Evolutionary conservation across 2,329 filamentous ascomycete genomes (phyloP).

Genomic region (Colletotrichum eremochloae): DNA sequence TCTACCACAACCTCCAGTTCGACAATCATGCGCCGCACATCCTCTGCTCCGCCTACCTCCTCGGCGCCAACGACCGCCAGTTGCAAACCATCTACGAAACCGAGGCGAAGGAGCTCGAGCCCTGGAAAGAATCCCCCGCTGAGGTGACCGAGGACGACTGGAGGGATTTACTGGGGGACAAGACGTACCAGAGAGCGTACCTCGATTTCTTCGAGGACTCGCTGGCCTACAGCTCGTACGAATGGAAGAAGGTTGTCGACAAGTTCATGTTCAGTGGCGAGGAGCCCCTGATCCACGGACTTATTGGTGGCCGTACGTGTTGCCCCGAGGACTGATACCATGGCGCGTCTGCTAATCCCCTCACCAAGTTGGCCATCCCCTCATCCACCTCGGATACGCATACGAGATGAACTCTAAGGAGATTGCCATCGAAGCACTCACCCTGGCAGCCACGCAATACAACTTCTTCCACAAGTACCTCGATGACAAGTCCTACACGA

Average conservation of each 20-base stretch:
- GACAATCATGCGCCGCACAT: conserved; percentile 89
- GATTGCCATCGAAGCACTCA: conserved; percentile 88
- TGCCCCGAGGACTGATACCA: background rate
- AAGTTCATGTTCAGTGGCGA: conserved; percentile 82
- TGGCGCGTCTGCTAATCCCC: conserved; percentile 46
- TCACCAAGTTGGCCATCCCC: conserved; percentile 81
- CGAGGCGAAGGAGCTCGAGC: conserved; percentile 78
- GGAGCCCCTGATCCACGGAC: conserved; percentile 82
- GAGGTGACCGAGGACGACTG: conserved; percentile 89
- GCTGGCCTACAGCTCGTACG: conserved; percentile 80
- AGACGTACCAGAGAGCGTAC: conserved; percentile 87
- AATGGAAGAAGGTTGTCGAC: conserved; percentile 84
- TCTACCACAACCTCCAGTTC: conserved; percentile 80
- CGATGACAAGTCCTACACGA: conserved; percentile 80
- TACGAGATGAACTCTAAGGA: conserved; percentile 89
- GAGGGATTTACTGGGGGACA: conserved; percentile 85
- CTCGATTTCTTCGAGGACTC: conserved; percentile 97
- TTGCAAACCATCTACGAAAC: conserved; percentile 85
- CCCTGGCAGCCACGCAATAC: conserved; percentile 72
- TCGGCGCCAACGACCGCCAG: conserved; percentile 81
- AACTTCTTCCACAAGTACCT: conserved; percentile 74
- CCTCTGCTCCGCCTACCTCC: conserved; percentile 85
- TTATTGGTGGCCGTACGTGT: conserved; percentile 82
- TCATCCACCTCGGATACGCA: conserved; percentile 97
- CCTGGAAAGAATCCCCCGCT: conserved; percentile 86